phyloP scores from a whole-genome alignment of 1,284 basidiomycete genomes.

The Mycena sp. region DNA sequence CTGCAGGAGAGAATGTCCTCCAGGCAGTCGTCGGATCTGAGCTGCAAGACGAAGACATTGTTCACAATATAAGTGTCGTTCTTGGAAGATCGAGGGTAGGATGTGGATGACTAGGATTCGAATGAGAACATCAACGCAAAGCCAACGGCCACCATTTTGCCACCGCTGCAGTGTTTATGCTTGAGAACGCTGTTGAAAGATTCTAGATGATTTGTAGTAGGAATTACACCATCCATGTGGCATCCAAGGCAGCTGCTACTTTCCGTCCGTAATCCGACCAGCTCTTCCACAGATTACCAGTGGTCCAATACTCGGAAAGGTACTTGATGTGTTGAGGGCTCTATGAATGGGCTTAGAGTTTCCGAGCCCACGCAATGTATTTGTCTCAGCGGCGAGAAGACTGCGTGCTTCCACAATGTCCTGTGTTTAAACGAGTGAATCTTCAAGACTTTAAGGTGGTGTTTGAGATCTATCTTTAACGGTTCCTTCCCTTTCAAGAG shows the following conservation, averaged over 20 bases:
- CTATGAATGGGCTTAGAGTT: too few species aligned
- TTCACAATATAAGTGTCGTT: neutral
- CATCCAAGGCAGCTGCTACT: too few species aligned
- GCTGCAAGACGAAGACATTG: neutral
- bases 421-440: neutral
- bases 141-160: conserved; percentile 13
- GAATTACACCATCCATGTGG: conserved; percentile 40
- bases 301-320: too few species aligned
- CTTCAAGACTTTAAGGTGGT: neutral
- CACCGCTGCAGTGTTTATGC: conserved; percentile 28
- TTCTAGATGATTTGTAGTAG: conserved; percentile 50
- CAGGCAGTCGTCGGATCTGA: neutral
- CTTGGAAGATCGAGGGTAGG: neutral
- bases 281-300: too few species aligned
- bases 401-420: neutral
- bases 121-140: conserved; percentile 10
- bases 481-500: conserved; percentile 1
- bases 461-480: neutral
- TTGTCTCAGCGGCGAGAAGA: too few species aligned
- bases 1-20: neutral
- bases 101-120: conserved; percentile 8
- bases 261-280: too few species aligned
- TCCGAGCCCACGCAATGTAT: too few species aligned
- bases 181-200: conserved; percentile 50
- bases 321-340: too few species aligned